A percentile compares a stretch with the other conserved stretches of the same genome.
Evolutionary conservation across 441 rosid genomes (phyloP).

Genomic region (Populus hybrid): DNA sequence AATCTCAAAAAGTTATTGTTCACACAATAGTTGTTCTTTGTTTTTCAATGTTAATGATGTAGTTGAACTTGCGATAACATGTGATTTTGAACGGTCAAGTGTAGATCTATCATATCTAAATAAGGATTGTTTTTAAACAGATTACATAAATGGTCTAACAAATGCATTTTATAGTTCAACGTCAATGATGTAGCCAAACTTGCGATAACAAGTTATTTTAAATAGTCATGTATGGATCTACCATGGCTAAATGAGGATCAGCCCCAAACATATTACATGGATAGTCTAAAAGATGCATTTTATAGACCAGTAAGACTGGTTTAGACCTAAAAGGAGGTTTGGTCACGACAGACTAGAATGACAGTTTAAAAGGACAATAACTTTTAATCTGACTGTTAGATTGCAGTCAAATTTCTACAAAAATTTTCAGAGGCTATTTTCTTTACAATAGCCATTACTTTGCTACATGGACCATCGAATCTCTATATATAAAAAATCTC

Average conservation of each 20-base stretch:
- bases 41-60: too few species aligned
- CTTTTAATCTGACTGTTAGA: too few species aligned
- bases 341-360: too few species aligned
- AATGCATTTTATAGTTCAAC: too few species aligned
- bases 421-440: accelerated
- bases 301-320: accelerated
- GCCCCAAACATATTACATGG: too few species aligned
- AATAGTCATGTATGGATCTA: accelerated
- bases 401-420: accelerated
- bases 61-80: too few species aligned
- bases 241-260: accelerated
- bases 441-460: too few species aligned
- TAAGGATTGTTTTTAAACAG: accelerated
- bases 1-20: too few species aligned
- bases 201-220: accelerated
- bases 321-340: accelerated
- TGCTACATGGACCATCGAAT: too few species aligned
- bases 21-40: accelerated
- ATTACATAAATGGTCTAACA: accelerated
- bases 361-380: too few species aligned
- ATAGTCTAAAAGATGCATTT: too few species aligned
- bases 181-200: accelerated
- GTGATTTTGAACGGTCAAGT: accelerated
- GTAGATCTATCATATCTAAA: accelerated
- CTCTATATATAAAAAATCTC: too few species aligned